Conservation (phyloP, 371 early-diverging fungal species). For the Syncephalastrum racemosum region DNA sequence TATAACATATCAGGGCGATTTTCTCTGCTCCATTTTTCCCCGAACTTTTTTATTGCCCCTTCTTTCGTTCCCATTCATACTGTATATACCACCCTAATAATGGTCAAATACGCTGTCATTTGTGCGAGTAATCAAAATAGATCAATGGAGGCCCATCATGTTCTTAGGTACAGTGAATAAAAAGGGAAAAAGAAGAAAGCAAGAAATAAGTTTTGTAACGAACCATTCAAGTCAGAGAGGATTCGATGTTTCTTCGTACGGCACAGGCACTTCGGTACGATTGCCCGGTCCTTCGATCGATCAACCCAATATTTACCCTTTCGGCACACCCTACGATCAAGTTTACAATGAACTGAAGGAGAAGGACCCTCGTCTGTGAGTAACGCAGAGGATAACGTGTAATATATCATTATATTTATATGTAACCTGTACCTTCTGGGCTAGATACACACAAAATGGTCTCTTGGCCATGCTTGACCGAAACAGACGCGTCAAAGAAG, state of each 20-base stretch:
- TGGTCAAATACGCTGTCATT: constrained; percentile 88
- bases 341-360: constrained; percentile 83
- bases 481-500: constrained; percentile 86
- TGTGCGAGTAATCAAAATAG: constrained; percentile 98
- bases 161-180: constrained; percentile 59
- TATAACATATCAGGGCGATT: too few relatives aligned
- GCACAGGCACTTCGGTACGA: constrained; percentile 90
- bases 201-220: too few relatives aligned
- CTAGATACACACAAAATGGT: constrained; percentile 87
- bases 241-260: constrained; percentile 81
- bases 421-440: background rate
- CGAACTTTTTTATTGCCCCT: background rate
- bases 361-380: constrained; percentile 75
- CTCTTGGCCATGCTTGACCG: constrained; percentile 90
- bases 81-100: constrained; percentile 19
- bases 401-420: background rate
- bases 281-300: constrained; percentile 89
- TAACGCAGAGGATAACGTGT: background rate
- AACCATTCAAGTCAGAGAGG: constrained; percentile 69
- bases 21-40: too few relatives aligned
- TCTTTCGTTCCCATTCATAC: background rate
- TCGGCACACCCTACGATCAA: constrained; percentile 90
- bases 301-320: constrained; percentile 88
- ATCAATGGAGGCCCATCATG: constrained; percentile 95
- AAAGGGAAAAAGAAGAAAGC: too few relatives aligned